Conservation (phyloP, 495 filamentous ascomycete species). For the Darksidea phi region DNA sequence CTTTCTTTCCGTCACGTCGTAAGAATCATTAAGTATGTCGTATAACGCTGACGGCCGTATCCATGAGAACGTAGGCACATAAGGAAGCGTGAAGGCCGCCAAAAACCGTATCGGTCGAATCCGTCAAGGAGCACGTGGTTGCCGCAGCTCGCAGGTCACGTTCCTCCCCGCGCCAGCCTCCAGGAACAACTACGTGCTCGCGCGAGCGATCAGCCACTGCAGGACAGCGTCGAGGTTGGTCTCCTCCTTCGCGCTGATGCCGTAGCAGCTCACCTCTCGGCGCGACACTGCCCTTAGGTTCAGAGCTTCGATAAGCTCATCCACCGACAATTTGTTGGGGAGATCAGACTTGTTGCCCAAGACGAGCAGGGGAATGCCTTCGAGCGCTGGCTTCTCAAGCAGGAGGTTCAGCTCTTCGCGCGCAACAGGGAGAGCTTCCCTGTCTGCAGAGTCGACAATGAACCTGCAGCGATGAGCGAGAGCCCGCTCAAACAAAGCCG, state of each 20-base stretch:
- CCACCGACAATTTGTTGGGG: conserved; percentile 79
- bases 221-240: conserved; percentile 96
- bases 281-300: conserved; percentile 84
- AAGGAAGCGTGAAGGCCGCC: conserved; percentile 31
- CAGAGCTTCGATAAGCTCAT: conserved; percentile 91
- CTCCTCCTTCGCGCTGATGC: conserved; percentile 97
- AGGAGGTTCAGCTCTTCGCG: conserved; percentile 88
- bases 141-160: conserved; percentile 7
- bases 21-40: conserved; percentile 40
- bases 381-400: conserved; percentile 79
- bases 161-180: neutral
- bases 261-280: conserved; percentile 97
- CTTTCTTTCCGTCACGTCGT: conserved; percentile 41
- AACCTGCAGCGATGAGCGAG: conserved; percentile 56
- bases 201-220: conserved; percentile 91
- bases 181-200: conserved; percentile 55
- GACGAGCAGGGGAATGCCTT: conserved; percentile 91
- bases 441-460: conserved; percentile 91
- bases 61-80: conserved; percentile 32
- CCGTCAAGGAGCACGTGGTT: neutral
- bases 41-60: conserved; percentile 38
- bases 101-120: conserved; percentile 11
- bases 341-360: conserved; percentile 98
- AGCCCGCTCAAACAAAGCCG: neutral
- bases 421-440: conserved; percentile 75